Base-by-base conservation (phyloP, 352 stramenopile genomes). In the Phytophthora pseudosyringae region DNA sequence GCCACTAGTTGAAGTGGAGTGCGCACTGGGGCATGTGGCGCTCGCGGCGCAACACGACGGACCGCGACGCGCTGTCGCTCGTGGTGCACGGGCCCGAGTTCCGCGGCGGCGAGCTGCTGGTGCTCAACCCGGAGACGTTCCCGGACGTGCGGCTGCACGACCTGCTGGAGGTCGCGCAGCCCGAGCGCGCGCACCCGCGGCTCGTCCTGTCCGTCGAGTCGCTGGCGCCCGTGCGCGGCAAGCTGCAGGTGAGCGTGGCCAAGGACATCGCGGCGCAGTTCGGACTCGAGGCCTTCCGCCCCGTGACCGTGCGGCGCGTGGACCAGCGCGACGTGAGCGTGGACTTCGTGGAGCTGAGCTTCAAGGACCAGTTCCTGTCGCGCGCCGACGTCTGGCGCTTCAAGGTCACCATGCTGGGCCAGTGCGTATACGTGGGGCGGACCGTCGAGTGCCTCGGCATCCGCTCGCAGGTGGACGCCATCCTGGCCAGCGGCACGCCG, bases 321-420 rank as follows among this genome's bases (percentile, higher is more conserved):
- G 75, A 93, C 5, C 75, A 70, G 15, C 64, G 67, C 0, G 76
- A 90, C 15, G 79, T 91, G 13, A 76, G 68, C 1, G 75, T 90
- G 41, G 89, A 97, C 58, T 97, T 91, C 56, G 78, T 97, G 48
- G 90, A 97, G 73, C 48, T 97, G 39, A 90, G 81, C 38, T 95
- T 97, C 62, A 94, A 95, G 57, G 88, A 96, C 75, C 88, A 98
- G 70, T 98, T 97, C 56, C 77, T 98, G 4, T 97, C 91, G 13
- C 76, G 92, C 5, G 89, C 85, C 6, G 90, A 98, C 60, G 85
- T 98, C 8, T 97, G 90, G 87, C 85, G 90, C 21, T 91, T 95
- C 58, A 95, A 95, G 56, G 81, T 91, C 13, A 83, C 86, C 8
- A 85, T 93, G 74, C 60, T 88, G 8, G 86, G 85, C 12, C 83